Percentiles rank a stretch among this genome's conserved stretches.
Conservation (phyloP, 257 asterid genomes). For the Vinca minor region DNA sequence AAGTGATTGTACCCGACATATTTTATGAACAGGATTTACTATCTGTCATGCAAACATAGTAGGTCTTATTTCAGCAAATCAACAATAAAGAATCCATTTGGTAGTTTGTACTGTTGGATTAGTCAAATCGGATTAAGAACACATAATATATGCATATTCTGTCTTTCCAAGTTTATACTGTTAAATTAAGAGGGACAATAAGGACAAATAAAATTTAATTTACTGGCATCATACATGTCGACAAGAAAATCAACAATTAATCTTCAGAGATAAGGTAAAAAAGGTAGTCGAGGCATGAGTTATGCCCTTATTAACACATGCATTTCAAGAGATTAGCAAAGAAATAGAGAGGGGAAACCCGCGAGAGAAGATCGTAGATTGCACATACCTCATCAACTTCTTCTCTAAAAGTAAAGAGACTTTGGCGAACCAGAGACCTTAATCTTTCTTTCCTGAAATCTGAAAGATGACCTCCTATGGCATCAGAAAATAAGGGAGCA, state of each 20-base stretch:
- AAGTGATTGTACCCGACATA: constrained; percentile 43
- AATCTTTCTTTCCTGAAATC: constrained; percentile 48
- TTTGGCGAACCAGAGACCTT: constrained; percentile 44
- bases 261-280: neutral
- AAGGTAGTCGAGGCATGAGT: neutral
- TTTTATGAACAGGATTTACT: constrained; percentile 38
- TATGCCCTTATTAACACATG: neutral
- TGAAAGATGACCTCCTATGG: constrained; percentile 50
- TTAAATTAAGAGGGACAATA: neutral
- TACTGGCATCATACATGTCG: neutral
- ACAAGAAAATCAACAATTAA: neutral
- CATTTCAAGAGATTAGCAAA: neutral
- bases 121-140: neutral
- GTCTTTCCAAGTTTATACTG: neutral
- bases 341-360: too few species aligned
- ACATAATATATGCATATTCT: neutral
- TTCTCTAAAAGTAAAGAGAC: constrained; percentile 43
- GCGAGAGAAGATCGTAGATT: neutral
- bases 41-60: constrained; percentile 28
- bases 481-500: constrained; percentile 42
- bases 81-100: neutral
- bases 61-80: neutral
- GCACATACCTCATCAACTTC: constrained; percentile 73
- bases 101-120: neutral
- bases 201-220: neutral